Percentiles rank a stretch among this genome's conserved stretches.
These are phyloP conservation scores for Colletotrichum tropicale DNA, from an alignment of 2,329 filamentous ascomycete species.

Conservation along the genomic window DNA sequence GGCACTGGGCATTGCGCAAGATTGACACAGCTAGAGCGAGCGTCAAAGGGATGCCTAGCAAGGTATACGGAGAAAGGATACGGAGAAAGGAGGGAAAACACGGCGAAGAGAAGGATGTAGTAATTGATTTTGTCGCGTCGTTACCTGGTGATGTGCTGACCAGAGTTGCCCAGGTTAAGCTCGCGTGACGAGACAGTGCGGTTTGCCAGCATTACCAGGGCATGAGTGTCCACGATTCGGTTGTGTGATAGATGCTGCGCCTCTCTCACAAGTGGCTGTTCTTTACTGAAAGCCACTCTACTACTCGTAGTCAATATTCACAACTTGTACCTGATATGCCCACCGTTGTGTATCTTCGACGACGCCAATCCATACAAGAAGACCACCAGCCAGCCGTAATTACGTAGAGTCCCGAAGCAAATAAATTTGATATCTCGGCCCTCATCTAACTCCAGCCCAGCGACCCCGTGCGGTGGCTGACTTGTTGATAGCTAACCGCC, in stretches of 20 bases:
- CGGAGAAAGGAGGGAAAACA: too few species aligned
- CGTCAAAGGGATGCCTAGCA: neutral
- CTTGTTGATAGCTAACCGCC: slow-evolving; percentile 69
- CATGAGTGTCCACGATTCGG: neutral
- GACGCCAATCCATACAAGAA: neutral
- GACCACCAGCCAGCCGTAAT: neutral
- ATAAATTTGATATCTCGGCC: neutral
- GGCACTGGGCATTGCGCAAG: neutral
- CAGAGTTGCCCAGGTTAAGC: neutral
- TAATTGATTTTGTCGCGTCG: neutral
- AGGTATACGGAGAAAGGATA: neutral
- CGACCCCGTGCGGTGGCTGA: slow-evolving; percentile 46
- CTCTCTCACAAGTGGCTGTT: neutral
- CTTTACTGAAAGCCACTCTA: neutral
- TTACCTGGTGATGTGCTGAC: neutral
- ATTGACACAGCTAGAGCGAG: neutral
- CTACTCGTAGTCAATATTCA: neutral
- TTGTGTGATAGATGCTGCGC: neutral
- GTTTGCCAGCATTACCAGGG: neutral
- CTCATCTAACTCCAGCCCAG: slow-evolving; percentile 33
- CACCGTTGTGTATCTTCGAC: neutral
- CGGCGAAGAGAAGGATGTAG: neutral
- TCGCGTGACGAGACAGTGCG: neutral
- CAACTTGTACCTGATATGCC: neutral
- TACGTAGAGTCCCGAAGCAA: neutral